Base-by-base conservation (phyloP, 345 rosid species). In the Sonneratia caseolaris region DNA sequence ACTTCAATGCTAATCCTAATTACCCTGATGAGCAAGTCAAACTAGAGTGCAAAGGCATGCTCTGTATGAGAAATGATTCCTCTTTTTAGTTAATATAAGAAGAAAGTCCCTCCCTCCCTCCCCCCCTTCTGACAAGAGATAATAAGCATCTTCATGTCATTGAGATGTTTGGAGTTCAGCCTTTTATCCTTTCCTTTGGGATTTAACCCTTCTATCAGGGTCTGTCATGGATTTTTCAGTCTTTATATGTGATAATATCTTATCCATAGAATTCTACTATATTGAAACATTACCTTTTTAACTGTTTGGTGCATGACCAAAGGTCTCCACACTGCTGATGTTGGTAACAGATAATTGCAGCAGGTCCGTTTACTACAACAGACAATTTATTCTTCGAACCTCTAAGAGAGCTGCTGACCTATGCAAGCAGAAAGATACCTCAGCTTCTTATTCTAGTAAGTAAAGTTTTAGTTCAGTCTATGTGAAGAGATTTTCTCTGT, bases 361-460 rank as follows among this genome's bases (percentile, higher is more conserved):
- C 98, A 19, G 99, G 97, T 59, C 98, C 98, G 71, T 95, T 90
- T 80, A 88, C 94, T 35, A 90, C 98, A 36, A 73, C 82, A 61
- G 99, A 88, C 81, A 92, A 89, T 82, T 81, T 95, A 71, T 79
- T 81, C 70, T 95, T 92, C 78, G 99, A 92, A 83, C 98, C 98
- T 78, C 84, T 90, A 70, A 79, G 69, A 37, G 99, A 95, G 85
- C 86, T 95, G 79, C 85, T 88, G 68, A 86, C 90, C 56, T 87
- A 89, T 83, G 94, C 96, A 73, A 89, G 82, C 68, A 87, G 90
- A 86, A 95, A 88, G 82, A 83, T 76, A 14, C 92, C 94, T 0
- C 96, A 89, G 76, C 76, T 95, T 85, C 97, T 92, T 61, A 75
- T 95, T 65, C 84, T 90, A 88, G 98, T 95, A 71, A 69, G 53